A percentile compares a stretch with the other conserved stretches of the same genome.
Conservation (phyloP, 805 yeast species). For the Teunomyces gatunensis region DNA sequence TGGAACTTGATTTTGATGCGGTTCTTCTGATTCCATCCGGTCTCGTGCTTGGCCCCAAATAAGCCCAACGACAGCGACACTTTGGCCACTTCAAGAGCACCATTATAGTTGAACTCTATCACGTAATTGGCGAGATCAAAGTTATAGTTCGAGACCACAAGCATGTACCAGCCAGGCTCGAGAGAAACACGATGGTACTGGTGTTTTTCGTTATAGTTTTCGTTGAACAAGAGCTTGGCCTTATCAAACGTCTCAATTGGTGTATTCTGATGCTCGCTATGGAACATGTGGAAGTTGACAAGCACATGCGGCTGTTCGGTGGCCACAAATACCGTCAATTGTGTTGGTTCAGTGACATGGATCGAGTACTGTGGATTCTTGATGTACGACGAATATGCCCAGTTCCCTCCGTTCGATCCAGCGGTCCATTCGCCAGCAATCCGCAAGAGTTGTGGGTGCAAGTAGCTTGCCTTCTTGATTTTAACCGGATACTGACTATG, state of each 20-base stretch:
- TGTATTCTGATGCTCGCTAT: constrained; percentile 26
- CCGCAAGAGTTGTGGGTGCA: constrained; percentile 16
- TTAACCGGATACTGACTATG: constrained; percentile 25
- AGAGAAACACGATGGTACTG: constrained; percentile 19
- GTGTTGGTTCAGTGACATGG: constrained; percentile 14
- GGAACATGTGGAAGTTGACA: constrained; percentile 46
- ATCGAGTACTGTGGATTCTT: constrained; percentile 55
- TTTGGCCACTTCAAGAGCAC: constrained; percentile 8
- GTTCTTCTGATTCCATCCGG: constrained; percentile 41
- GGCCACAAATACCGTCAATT: neutral
- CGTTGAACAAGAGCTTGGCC: constrained; percentile 23
- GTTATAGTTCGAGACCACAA: constrained; percentile 48
- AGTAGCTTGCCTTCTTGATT: constrained; percentile 30
- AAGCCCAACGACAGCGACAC: constrained; percentile 33
- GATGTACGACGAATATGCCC: constrained; percentile 45
- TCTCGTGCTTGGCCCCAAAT: constrained; percentile 21
- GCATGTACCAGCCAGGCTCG: constrained; percentile 39
- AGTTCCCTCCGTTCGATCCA: constrained; percentile 52
- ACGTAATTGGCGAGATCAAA: constrained; percentile 26
- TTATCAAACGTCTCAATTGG: constrained; percentile 20
- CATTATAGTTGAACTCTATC: constrained; percentile 27
- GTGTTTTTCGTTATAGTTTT: constrained; percentile 37
- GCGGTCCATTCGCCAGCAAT: constrained; percentile 46
- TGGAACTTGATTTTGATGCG: constrained; percentile 33
- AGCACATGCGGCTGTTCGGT: neutral